Evolutionary conservation across 164 flowering plant genomes (phyloP).

Genomic region (Vitis riparia): DNA sequence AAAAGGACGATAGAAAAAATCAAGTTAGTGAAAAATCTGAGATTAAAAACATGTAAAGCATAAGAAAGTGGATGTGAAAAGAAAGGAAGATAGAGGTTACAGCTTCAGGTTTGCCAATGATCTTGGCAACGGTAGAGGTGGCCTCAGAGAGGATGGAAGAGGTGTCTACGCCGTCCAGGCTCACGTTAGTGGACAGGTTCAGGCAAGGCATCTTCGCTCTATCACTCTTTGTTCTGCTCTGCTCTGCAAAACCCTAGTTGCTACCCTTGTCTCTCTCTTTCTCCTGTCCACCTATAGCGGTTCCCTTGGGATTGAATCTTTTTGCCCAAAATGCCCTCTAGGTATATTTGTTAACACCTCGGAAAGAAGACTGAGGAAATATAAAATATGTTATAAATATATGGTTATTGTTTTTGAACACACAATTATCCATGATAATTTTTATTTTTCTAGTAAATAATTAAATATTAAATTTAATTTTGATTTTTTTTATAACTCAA

Average conservation of each 20-base stretch:
- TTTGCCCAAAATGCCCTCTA: no score
- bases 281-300: not conserved
- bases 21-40: no score
- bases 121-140: conserved; percentile 57
- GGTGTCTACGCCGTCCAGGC: conserved; percentile 72
- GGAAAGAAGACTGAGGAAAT: no score
- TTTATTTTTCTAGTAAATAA: no score
- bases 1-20: no score
- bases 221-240: not conserved
- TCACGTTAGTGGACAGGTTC: conserved; percentile 73
- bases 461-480: no score
- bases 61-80: not conserved
- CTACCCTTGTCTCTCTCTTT: not conserved
- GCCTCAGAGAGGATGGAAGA: conserved; percentile 79
- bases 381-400: no score
- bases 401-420: no score
- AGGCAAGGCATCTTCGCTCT: conserved; percentile 70
- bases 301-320: no score
- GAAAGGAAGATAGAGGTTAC: conserved; percentile 31
- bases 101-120: conserved; percentile 81
- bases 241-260: conserved; percentile 1
- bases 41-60: not conserved
- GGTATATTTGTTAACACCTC: no score
- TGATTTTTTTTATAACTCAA: no score
- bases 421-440: no score